These are phyloP conservation scores for Aspergillus egyptiacus DNA, from an alignment of 495 filamentous ascomycete species.

Conservation along the genomic window DNA sequence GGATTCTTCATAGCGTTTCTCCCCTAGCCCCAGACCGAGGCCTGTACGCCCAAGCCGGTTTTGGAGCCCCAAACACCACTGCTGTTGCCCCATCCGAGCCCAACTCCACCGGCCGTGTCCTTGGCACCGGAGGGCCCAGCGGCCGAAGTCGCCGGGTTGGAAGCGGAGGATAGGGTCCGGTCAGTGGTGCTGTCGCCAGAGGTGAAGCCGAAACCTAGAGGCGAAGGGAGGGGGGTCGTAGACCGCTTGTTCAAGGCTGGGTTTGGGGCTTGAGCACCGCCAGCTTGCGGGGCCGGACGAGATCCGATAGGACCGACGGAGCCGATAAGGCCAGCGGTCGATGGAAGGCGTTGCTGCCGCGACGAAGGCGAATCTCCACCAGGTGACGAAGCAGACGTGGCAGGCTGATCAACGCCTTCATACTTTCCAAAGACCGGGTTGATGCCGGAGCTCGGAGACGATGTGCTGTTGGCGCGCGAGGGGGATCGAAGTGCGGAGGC, in stretches of 20 bases:
- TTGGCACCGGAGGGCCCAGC: slow-evolving; percentile 30
- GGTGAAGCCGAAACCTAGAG: slow-evolving; percentile 69
- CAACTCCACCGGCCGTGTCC: slow-evolving; percentile 45
- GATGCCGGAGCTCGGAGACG: slow-evolving; percentile 63
- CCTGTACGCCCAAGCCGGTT: slow-evolving; percentile 62
- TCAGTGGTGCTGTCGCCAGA: slow-evolving; percentile 51
- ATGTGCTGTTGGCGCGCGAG: slow-evolving; percentile 81
- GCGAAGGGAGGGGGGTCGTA: slow-evolving; percentile 84
- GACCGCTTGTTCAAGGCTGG: slow-evolving; percentile 74
- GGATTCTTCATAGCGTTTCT: neutral
- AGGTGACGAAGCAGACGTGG: slow-evolving; percentile 85
- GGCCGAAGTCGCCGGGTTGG: slow-evolving; percentile 47
- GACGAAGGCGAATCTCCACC: slow-evolving; percentile 79
- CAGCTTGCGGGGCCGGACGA: slow-evolving; percentile 56
- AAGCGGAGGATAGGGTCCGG: slow-evolving; percentile 54
- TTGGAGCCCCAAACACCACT: slow-evolving; percentile 72
- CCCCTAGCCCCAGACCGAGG: slow-evolving; percentile 69
- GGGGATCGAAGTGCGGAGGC: slow-evolving; percentile 52
- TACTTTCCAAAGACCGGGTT: slow-evolving; percentile 55
- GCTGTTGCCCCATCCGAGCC: slow-evolving; percentile 65
- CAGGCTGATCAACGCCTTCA: slow-evolving; percentile 64
- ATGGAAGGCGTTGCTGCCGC: slow-evolving; percentile 49
- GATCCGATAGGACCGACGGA: slow-evolving; percentile 92
- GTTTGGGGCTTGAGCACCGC: slow-evolving; percentile 48
- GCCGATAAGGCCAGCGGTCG: slow-evolving; percentile 49